These are phyloP conservation scores for Candida sojae DNA, from an alignment of 1,139 yeast genomes.

Conservation along the genomic window DNA sequence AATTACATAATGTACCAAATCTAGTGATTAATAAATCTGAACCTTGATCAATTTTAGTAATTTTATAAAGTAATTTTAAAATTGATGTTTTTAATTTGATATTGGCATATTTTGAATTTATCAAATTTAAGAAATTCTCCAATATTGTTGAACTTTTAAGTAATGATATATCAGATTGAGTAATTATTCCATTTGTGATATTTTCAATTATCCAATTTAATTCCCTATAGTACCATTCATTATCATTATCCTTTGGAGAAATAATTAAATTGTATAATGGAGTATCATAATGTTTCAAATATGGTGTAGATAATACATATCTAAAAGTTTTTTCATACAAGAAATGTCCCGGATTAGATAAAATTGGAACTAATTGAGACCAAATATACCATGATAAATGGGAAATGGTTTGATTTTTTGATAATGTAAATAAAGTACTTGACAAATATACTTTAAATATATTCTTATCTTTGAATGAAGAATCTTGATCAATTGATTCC, in stretches of 20 bases:
- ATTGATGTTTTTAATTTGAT: slow-evolving; percentile 41
- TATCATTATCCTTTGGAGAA: slow-evolving; percentile 35
- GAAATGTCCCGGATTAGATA: slow-evolving; percentile 69
- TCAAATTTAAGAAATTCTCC: slow-evolving; percentile 66
- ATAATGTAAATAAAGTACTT: slow-evolving; percentile 55
- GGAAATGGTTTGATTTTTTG: slow-evolving; percentile 24
- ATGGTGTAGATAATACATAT: slow-evolving; percentile 60
- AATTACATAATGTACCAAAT: slow-evolving; percentile 54
- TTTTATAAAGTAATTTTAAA: slow-evolving; percentile 43
- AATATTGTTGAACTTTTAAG: slow-evolving; percentile 55
- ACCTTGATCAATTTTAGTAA: slow-evolving; percentile 62
- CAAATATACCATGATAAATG: slow-evolving; percentile 47
- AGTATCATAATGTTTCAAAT: slow-evolving; percentile 54
- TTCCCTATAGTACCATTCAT: slow-evolving; percentile 60
- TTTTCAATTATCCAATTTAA: slow-evolving; percentile 65
- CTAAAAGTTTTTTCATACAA: slow-evolving; percentile 69
- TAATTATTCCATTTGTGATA: slow-evolving; percentile 47
- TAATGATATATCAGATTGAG: slow-evolving; percentile 51
- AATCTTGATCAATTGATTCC: slow-evolving; percentile 22
- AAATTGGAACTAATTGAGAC: slow-evolving; percentile 56
- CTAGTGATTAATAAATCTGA: slow-evolving; percentile 62
- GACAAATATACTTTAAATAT: slow-evolving; percentile 60
- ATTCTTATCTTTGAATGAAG: slow-evolving; percentile 56
- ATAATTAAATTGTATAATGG: slow-evolving; percentile 62
- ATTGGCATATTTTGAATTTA: slow-evolving; percentile 50